Evolutionary conservation across 352 stramenopile genomes (phyloP), one percentile per base, ranked within the genome.

Genomic region (Thalassiosira exigua): DNA sequence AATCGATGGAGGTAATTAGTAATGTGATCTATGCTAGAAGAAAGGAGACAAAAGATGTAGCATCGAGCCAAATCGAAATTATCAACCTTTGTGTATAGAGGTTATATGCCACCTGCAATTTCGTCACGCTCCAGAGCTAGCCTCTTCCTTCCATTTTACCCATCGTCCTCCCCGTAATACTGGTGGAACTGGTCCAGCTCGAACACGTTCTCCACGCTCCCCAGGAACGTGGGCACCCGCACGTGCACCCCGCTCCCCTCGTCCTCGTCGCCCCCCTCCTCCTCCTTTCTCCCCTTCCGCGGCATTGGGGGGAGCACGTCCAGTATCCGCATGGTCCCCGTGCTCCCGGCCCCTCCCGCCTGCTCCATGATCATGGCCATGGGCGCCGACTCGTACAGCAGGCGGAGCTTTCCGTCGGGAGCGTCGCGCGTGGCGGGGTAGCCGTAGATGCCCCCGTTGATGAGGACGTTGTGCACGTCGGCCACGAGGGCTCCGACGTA

Each of bases 291-390:
- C n/a, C 46, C 46, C 26, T 67, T 76, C 56, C 48, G 67, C 9
- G 54, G 46, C 36, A 65, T 56, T 24, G 90, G 97, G 50, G 96
- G 96, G 39, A 95, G 69, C 42, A 99, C 86, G 85, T 99, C 96
- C 27, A 99, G 89, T 60, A 99, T 97, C 26, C 96, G 71, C 42
- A 89, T 82, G n/a, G 50, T 78, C 71, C 97, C 97, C 9, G 96
- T 98, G 19, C 95, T 98, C 24, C 94, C 94, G 19, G 97, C 90
- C 26, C 97, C 97, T 26, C 97, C 97, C n/a, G 97, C 97, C 82
- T 98, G 94, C 83, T 99, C 97, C 70, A 99, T 95, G 62, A 99
- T 98, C 89, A 99, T 98, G 42, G 95, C 97, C 94, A 99, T 98
- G 14, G 97, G 97, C 82, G 97, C 98, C 77, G 91, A 97, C 85